Evolutionary conservation across 768 basidiomycete species (phyloP), one percentile per base, ranked within the genome.

Genomic region (Mycena epipterygia): DNA sequence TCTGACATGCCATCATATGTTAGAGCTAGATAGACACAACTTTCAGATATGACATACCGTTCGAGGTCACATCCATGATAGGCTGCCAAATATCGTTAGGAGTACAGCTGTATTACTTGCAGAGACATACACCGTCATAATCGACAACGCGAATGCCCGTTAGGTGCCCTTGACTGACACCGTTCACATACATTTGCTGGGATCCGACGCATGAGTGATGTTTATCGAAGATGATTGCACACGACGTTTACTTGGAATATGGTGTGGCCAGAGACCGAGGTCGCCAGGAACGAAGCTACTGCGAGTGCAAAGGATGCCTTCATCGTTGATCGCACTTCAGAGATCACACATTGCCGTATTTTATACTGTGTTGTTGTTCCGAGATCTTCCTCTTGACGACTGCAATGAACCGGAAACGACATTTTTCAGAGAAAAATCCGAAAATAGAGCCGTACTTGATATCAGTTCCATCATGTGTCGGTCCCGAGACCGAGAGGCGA

Each of bases 41-140:
- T 16, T 48, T 44, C 19, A n/a, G 21, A 48, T 48, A 48, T n/a
- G 19, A 63, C 64, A 33, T 56, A 68, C 67, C 85, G 77, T 88
- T 88, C 0, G 87, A 88, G 9, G 83, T 87, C 16, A 90, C 88
- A 74, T 89, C 86, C 21, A 77, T 87, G 67, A 91, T 88, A 19
- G 89, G 88, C 88, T 89, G 60, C 27, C 61, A 14, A 56, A 35
- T 29, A 37, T 39, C 13, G 61, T 42, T 37, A 30, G 16, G n/a
- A 27, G n/a, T 16, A 29, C 2, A 39, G 59, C 5, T 16, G 25
- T 1, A n/a, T 8, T 29, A 51, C 17, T 29, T 46, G 32, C 7
- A 55, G n/a, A 61, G 21, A 75, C 80, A 7, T 73, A 84, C 82
- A 0, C 83, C 86, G 67, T 87, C 85, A 68, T 86, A 88, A 57